These are phyloP conservation scores for Abrus pulchellus DNA, from an alignment of 306 rosid species.

Conservation along the genomic window DNA sequence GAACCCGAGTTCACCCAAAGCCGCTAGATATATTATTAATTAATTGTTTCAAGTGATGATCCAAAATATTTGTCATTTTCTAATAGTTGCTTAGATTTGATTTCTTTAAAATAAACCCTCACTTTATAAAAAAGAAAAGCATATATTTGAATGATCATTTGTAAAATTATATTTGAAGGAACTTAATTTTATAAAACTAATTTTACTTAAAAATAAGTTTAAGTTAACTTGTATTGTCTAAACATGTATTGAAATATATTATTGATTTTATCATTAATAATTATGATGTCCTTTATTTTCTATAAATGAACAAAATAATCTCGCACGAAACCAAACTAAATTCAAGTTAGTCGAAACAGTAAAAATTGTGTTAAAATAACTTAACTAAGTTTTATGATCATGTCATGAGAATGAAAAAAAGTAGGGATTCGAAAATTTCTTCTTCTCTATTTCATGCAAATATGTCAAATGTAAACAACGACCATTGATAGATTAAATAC, in stretches of 20 bases:
- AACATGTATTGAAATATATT: neutral
- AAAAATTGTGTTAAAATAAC: too few species aligned
- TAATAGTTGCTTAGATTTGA: slow-evolving; percentile 13
- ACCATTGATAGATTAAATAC: neutral
- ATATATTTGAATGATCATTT: too few species aligned
- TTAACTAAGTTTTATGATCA: too few species aligned
- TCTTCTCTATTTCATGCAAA: too few species aligned
- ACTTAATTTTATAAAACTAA: too few species aligned
- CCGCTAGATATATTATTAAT: neutral
- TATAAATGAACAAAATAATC: neutral
- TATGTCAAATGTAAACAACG: neutral
- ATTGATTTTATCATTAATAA: neutral
- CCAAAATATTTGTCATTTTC: neutral
- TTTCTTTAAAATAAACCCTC: neutral
- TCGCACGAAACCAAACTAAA: too few species aligned
- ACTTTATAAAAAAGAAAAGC: neutral
- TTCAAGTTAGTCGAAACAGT: too few species aligned
- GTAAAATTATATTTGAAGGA: too few species aligned
- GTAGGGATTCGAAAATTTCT: too few species aligned
- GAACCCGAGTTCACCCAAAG: neutral
- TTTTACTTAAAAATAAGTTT: too few species aligned
- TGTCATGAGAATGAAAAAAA: too few species aligned
- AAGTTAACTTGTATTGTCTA: too few species aligned
- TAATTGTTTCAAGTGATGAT: neutral
- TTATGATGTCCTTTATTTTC: neutral